These are phyloP conservation scores for Logfia minima DNA, from an alignment of 129 eudicot genomes.

Conservation along the genomic window DNA sequence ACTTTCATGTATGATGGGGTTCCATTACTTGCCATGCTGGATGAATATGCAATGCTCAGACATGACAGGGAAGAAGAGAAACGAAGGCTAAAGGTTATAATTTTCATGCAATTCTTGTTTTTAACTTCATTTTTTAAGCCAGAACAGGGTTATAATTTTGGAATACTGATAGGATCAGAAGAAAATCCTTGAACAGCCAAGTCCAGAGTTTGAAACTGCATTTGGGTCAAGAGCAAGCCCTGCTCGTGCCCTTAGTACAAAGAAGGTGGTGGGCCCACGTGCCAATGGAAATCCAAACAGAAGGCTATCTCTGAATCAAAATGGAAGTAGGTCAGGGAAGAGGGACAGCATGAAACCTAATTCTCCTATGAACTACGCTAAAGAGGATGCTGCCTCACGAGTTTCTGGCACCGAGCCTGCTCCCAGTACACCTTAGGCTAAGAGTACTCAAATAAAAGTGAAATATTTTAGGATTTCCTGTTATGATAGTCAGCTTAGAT, in stretches of 20 bases:
- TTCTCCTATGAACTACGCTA: conserved; percentile 72
- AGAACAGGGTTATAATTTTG: neutral
- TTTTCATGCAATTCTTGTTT: neutral
- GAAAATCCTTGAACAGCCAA: conserved; percentile 73
- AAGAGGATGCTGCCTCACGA: conserved; percentile 77
- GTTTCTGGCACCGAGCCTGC: conserved; percentile 64
- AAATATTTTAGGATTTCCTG: conserved; percentile 34
- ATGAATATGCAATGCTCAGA: conserved; percentile 90
- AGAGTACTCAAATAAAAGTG: conserved; percentile 21
- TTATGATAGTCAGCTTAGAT: conserved; percentile 15
- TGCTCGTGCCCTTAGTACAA: conserved; percentile 51
- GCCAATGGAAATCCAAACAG: conserved; percentile 73
- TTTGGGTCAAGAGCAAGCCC: conserved; percentile 90
- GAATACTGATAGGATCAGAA: conserved; percentile 72
- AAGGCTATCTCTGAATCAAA: conserved; percentile 74
- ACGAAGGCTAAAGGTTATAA: conserved; percentile 72
- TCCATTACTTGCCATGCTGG: conserved; percentile 94
- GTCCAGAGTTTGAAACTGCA: conserved; percentile 55
- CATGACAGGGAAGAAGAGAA: conserved; percentile 98
- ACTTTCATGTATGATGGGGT: conserved; percentile 91
- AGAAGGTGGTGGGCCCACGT: conserved; percentile 78
- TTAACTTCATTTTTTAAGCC: neutral
- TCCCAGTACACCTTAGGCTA: conserved; percentile 62
- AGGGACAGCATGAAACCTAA: conserved; percentile 53
- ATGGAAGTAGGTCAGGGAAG: conserved; percentile 75